Conservation (phyloP, 2,329 filamentous ascomycete species). For the Botryosphaeria agaves region DNA sequence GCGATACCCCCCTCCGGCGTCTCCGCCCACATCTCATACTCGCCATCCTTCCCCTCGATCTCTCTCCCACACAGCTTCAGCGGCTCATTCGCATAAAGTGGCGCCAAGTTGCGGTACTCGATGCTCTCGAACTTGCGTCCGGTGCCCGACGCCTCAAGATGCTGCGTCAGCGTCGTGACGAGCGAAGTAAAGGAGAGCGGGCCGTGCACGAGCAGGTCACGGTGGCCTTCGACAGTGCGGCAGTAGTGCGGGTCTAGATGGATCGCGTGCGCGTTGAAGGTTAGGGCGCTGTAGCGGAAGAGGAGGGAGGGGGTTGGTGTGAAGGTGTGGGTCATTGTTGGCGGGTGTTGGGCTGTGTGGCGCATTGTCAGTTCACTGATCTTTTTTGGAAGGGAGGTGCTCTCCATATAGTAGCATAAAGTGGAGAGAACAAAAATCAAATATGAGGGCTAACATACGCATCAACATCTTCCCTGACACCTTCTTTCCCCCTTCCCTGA, state of each 20-base stretch:
- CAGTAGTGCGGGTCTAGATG: constrained; percentile 65
- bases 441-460: constrained; percentile 8
- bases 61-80: constrained; percentile 50
- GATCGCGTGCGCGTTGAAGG: constrained; percentile 83
- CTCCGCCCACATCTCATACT: constrained; percentile 23
- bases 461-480: constrained; percentile 19
- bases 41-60: constrained; percentile 13
- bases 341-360: constrained; percentile 26
- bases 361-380: constrained; percentile 12
- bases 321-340: constrained; percentile 41
- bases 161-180: constrained; percentile 46
- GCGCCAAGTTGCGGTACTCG: constrained; percentile 66
- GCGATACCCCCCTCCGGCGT: constrained; percentile 23
- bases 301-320: constrained; percentile 54
- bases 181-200: constrained; percentile 66
- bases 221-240: constrained; percentile 54
- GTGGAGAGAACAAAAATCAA: not conserved
- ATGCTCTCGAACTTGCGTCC: constrained; percentile 34
- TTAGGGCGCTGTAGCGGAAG: constrained; percentile 81
- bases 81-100: constrained; percentile 57
- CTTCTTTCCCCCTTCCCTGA: constrained; percentile 9
- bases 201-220: constrained; percentile 66
- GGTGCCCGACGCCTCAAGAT: constrained; percentile 24
- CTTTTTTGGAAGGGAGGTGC: not conserved
- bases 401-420: not conserved